Base-by-base conservation (phyloP, 768 basidiomycete species). In the Amyloporia xantha region DNA sequence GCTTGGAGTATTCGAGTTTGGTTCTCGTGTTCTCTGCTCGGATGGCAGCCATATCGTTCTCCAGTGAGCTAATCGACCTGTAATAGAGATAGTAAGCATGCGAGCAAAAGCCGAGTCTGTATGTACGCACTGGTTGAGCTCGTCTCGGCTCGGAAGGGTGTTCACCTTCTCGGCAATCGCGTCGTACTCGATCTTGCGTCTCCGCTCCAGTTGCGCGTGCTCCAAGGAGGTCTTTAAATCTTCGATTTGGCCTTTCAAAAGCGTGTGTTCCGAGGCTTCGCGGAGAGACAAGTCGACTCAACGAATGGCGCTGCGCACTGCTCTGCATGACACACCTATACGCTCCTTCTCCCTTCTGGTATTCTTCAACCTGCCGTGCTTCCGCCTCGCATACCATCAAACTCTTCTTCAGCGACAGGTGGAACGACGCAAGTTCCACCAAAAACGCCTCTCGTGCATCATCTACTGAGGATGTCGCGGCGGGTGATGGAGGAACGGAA, bases 131-230 rank as follows among this genome's bases (percentile, higher is more conserved):
- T 73, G 75, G 60, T 85, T 81, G 13, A 91, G 71, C 57, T 91
- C 91, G 7, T 84, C 81, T 46, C 90, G 73, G 53, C 73, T 82
- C 3, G 89, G 87, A 2, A 91, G 66, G 15, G 79, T 77, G 57
- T 90, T 88, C 41, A 91, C 80, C 62, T 83, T 89, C 66, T 91
- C 91, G 2, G 91, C 78, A 33, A 92, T 77, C 40, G 76, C 70
- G 69, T 92, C 90, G 61, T 92, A 92, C 59, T 92, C 90, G 56
- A 91, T 89, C 70, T 90, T 92, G 47, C 82, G 76, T 51, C 72
- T 73, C 41, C 90, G 79, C 48, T 81, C 69, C 59, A 84, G 70
- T 59, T 92, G 91, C 4, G 86, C 89, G 54, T 89, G 80, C 55
- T 90, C 87, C 49, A 92, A 65, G 3, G 79, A 76, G 17, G 73